Evolutionary conservation across 179 eudicot genomes (phyloP).

Genomic region (Actinidia chinensis): DNA sequence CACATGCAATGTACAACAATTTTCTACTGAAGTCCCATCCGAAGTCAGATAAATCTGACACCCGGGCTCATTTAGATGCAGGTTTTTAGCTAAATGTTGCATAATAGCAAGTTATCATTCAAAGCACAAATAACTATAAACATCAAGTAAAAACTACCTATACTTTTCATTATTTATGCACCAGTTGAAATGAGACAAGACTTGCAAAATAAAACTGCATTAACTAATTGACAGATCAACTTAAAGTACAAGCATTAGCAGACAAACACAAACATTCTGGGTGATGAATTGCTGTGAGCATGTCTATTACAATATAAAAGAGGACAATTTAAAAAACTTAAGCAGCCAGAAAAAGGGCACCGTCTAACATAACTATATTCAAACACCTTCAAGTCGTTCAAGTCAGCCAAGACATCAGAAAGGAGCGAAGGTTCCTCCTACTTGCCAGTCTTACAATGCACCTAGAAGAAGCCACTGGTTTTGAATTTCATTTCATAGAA

Average conservation of each 20-base stretch:
- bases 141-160: no score
- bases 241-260: neutral
- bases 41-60: no score
- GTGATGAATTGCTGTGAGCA: neutral
- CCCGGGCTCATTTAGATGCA: no score
- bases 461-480: neutral
- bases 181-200: no score
- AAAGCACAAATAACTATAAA: no score
- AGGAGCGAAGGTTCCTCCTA: neutral
- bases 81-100: no score
- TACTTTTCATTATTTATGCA: no score
- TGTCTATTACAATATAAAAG: neutral
- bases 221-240: neutral
- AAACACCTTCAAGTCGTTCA: neutral
- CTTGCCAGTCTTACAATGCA: neutral
- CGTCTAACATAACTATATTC: neutral
- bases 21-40: no score
- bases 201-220: neutral
- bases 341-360: neutral
- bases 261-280: neutral
- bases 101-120: no score
- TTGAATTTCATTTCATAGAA: conserved; percentile 7
- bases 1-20: neutral
- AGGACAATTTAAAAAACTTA: neutral
- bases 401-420: conserved; percentile 2